Base-by-base conservation (phyloP, 2,329 filamentous ascomycete species). In the Botrytis tulipae region DNA sequence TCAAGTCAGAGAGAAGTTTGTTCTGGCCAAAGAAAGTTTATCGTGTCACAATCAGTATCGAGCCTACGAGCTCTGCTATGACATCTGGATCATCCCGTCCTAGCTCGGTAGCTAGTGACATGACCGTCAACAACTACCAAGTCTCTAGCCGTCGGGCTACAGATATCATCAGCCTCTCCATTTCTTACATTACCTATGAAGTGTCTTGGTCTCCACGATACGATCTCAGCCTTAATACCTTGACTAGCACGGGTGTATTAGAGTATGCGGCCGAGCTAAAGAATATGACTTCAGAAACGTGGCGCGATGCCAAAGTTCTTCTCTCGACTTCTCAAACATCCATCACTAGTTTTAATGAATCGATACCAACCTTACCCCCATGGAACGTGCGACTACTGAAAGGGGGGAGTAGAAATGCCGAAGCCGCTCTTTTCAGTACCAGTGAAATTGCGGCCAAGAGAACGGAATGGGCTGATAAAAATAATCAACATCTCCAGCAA, bases 1-100 rank as follows among this genome's bases (percentile, higher is more conserved):
- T 87, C 61, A 83, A 82, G 46, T 77, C 76, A 22, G 85, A 88
- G 76, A 80, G 83, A 65, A 80, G 83, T 51, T 79, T 79, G 4
- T 87, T 86, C 77, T 88, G 86, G 87, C 84, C 86, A 7, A 84
- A 83, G 70, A 82, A 82, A 51, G 84, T 84, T 77, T 88, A 87
- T 78, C 81, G 82, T 2, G 81, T 88, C 60, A 85, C 83, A 32
- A 85, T 89, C 78, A 85, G 83, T n/a, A 82, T 89, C 37, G 86
- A 88, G 63, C 83, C 83, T 29, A 77, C 82, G n/a, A 77, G 73
- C 44, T 80, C 83, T 62, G 86, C 85, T 0, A 69, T 69, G 66
- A 84, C 84, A 6, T 73, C 76, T 48, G 70, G 63, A 40, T 85
- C 85, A 0, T 88, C 87, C 18, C 84, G 86, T 14, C 84, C 86